These are phyloP conservation scores for Claviceps cyperi DNA, from an alignment of 2,329 filamentous ascomycete species.

Conservation along the genomic window DNA sequence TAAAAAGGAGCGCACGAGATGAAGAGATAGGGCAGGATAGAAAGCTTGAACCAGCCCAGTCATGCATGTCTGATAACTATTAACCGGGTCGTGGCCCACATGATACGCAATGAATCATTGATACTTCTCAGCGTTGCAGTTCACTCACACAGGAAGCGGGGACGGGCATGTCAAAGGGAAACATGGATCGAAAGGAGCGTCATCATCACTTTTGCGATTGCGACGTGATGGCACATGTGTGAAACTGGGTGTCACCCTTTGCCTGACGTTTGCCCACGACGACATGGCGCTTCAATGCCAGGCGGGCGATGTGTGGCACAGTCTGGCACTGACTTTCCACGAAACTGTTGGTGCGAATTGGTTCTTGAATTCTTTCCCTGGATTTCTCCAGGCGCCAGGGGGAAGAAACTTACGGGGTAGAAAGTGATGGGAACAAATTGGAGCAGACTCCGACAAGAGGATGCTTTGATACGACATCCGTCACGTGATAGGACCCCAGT, in stretches of 20 bases:
- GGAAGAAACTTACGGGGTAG: too few species aligned
- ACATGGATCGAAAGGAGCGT: background rate
- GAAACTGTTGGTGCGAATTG: too few species aligned
- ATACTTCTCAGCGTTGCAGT: background rate
- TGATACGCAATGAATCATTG: background rate
- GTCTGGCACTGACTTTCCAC: too few species aligned
- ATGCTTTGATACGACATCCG: too few species aligned
- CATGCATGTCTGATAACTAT: background rate
- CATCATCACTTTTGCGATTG: background rate
- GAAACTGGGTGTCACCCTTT: background rate
- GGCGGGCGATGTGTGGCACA: too few species aligned
- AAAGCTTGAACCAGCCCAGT: background rate
- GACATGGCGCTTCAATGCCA: too few species aligned
- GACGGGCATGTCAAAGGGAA: constrained; percentile 1
- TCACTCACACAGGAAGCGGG: background rate
- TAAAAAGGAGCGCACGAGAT: background rate
- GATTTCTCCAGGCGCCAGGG: too few species aligned
- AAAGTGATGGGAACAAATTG: too few species aligned
- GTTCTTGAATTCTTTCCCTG: too few species aligned
- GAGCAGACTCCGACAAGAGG: too few species aligned
- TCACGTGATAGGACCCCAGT: too few species aligned
- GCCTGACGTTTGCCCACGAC: too few species aligned
- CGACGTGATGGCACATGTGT: constrained; percentile 1
- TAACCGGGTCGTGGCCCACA: constrained; percentile 1
- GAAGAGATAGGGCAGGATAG: background rate